Conservation (phyloP, 306 rosid species). For the Astragalus glycyphyllos region DNA sequence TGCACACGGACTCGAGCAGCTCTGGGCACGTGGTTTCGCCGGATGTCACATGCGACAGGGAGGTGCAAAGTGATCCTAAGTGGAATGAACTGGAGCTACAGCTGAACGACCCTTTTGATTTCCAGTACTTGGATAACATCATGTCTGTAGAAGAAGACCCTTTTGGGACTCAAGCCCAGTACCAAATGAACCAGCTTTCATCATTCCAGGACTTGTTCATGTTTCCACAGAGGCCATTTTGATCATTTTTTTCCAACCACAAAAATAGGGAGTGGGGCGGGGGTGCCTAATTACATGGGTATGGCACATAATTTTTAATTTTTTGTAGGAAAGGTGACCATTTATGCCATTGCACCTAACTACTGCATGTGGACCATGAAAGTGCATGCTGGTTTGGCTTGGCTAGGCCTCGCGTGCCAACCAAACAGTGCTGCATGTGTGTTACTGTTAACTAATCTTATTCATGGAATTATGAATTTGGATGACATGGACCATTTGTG, state of each 20-base stretch:
- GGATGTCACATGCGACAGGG: constrained; percentile 70
- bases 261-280: background rate
- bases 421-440: no score
- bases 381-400: no score
- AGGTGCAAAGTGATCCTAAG: constrained; percentile 73
- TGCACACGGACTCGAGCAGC: constrained; percentile 69
- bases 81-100: constrained; percentile 57
- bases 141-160: constrained; percentile 51
- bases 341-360: constrained; percentile 34
- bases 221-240: constrained; percentile 54
- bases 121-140: constrained; percentile 53
- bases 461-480: constrained; percentile 8
- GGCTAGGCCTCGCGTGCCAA: no score
- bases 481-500: constrained; percentile 27
- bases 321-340: constrained; percentile 40
- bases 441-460: constrained; percentile 14
- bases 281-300: constrained; percentile 1
- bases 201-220: constrained; percentile 72
- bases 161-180: constrained; percentile 57
- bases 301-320: constrained; percentile 23
- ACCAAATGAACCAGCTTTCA: constrained; percentile 59
- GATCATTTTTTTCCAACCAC: constrained; percentile 27
- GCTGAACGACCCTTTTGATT: constrained; percentile 49
- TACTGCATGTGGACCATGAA: background rate
- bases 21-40: constrained; percentile 85